phyloP scores from a whole-genome alignment of 2,329 filamentous ascomycete genomes.

The Cladophialophora immunda region DNA sequence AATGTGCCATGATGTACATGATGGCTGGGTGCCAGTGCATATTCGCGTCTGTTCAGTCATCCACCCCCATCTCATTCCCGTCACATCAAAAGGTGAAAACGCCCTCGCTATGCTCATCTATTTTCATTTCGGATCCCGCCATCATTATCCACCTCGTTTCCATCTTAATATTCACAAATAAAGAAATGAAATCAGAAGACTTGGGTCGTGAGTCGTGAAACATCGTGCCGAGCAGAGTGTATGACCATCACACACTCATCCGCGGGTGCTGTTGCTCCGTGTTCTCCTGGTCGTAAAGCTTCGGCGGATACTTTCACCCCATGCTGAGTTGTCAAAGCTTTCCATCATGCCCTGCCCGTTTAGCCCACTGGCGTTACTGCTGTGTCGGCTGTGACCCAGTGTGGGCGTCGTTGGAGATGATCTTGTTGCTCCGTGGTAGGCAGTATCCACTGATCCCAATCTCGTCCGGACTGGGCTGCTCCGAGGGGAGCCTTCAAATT shows the following conservation, averaged over 20 bases:
- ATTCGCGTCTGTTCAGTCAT: conserved; percentile 3
- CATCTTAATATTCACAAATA: conserved; percentile 24
- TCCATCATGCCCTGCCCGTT: conserved; percentile 77
- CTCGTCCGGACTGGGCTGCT: conserved; percentile 38
- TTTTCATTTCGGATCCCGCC: conserved; percentile 9
- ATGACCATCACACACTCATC: conserved; percentile 11
- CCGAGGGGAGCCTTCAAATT: conserved; percentile 37
- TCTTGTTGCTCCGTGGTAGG: conserved; percentile 45
- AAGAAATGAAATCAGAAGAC: conserved; percentile 9
- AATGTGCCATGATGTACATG: conserved; percentile 12
- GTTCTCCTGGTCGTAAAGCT: conserved; percentile 76
- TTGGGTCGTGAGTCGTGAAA: conserved; percentile 4
- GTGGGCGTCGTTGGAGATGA: conserved; percentile 45
- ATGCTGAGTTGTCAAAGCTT: conserved; percentile 86
- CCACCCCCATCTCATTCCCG: background rate
- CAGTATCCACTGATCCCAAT: conserved; percentile 42
- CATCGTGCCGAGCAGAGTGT: conserved; percentile 3
- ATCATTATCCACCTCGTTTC: conserved; percentile 14
- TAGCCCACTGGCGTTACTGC: conserved; percentile 70
- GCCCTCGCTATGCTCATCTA: conserved; percentile 32
- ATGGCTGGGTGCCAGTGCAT: conserved; percentile 5
- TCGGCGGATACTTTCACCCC: conserved; percentile 90
- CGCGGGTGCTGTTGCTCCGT: conserved; percentile 18
- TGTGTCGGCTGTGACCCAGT: conserved; percentile 62
- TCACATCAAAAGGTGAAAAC: conserved; percentile 18